Evolutionary conservation across 2,329 filamentous ascomycete genomes (phyloP).

Genomic region (Fusarium udum): DNA sequence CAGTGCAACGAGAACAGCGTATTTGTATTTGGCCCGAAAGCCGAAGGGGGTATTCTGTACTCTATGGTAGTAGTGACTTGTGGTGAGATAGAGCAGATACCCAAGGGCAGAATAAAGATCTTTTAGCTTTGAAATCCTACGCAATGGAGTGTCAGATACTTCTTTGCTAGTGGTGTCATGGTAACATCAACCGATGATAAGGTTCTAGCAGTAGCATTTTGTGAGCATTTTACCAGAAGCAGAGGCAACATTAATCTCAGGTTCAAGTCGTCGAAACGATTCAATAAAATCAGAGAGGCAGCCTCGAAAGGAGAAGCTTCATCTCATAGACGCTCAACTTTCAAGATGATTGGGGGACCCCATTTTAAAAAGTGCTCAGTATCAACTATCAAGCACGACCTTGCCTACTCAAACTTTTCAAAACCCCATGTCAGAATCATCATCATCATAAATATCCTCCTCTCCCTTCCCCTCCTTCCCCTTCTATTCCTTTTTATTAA

Average conservation of each 20-base stretch:
- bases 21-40: not conserved
- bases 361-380: accelerated
- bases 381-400: not conserved
- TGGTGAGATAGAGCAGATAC: too few relatives aligned
- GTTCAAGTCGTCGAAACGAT: accelerated
- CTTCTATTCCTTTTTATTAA: not conserved
- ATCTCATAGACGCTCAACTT: not conserved
- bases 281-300: accelerated
- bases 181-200: accelerated
- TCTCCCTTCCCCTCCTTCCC: not conserved
- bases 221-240: not conserved
- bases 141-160: accelerated
- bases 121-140: not conserved
- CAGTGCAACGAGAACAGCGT: not conserved
- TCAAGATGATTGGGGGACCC: accelerated
- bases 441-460: not conserved
- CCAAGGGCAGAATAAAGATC: not conserved
- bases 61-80: not conserved
- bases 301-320: accelerated
- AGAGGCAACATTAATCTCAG: accelerated
- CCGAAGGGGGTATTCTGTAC: not conserved
- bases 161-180: not conserved
- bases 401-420: not conserved
- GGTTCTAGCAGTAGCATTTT: not conserved
- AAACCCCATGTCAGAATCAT: not conserved